A percentile compares a stretch with the other conserved stretches of the same genome.
Evolutionary conservation across 2,329 filamentous ascomycete species (phyloP).

Genomic region (Xylariaceae sp.): DNA sequence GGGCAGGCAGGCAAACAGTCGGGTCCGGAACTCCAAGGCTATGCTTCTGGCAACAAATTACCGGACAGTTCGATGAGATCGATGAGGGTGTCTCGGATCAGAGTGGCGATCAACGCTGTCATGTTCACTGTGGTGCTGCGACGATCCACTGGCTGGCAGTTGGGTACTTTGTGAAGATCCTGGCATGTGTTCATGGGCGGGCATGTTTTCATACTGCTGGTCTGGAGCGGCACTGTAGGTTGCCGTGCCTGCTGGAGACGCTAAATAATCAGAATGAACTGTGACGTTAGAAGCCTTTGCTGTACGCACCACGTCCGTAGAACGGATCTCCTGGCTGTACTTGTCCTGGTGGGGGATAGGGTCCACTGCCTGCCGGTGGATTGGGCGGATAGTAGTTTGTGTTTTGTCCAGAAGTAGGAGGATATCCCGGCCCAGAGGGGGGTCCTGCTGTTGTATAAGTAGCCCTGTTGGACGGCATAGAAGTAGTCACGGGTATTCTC

Average conservation of each 20-base stretch:
- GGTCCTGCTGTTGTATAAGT: constrained; percentile 32
- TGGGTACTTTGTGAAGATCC: constrained; percentile 30
- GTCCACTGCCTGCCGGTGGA: constrained; percentile 29
- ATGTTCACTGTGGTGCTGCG: constrained; percentile 29
- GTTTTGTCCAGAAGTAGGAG: constrained; percentile 21
- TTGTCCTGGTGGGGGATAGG: constrained; percentile 36
- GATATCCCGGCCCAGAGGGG: constrained; percentile 28
- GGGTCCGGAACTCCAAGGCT: constrained; percentile 21
- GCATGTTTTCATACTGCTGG: constrained; percentile 48
- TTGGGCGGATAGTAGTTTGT: constrained; percentile 33
- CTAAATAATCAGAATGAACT: constrained; percentile 45
- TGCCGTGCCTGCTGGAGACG: constrained; percentile 46
- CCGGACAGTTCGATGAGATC: constrained; percentile 29
- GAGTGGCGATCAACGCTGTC: constrained; percentile 31
- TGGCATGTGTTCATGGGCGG: constrained; percentile 32
- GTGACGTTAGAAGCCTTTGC: constrained; percentile 28
- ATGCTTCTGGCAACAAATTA: constrained; percentile 27
- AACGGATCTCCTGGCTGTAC: constrained; percentile 49
- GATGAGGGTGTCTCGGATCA: constrained; percentile 29
- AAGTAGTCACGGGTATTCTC: constrained; percentile 30
- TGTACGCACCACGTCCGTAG: constrained; percentile 58
- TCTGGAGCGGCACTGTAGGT: constrained; percentile 41
- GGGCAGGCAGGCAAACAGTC: constrained; percentile 18
- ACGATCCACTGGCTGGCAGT: constrained; percentile 30
- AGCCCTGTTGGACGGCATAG: constrained; percentile 29